Percentiles rank a stretch among this genome's conserved stretches.
phyloP scores from a whole-genome alignment of 164 flowering plant genomes.

The Vitis cinerea region DNA sequence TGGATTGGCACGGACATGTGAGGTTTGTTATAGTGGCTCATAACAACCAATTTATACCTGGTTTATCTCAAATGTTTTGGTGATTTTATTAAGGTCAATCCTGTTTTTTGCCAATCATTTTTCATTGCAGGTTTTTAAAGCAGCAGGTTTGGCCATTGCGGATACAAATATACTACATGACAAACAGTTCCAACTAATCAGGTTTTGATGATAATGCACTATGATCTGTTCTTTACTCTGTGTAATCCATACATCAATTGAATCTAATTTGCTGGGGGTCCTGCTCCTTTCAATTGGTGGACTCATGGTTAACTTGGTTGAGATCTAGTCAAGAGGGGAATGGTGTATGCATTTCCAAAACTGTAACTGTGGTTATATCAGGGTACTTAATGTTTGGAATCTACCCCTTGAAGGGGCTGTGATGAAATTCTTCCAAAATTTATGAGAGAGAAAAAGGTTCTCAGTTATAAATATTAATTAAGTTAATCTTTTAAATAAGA shows the following conservation, averaged over 20 bases:
- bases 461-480: background rate
- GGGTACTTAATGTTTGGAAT: background rate
- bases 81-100: conserved; percentile 1
- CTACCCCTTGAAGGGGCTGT: background rate
- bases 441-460: background rate
- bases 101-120: conserved; percentile 3
- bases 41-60: background rate
- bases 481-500: background rate
- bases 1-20: conserved; percentile 95
- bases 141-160: conserved; percentile 71
- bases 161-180: conserved; percentile 67
- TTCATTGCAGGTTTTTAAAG: conserved; percentile 72
- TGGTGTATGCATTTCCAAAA: no score
- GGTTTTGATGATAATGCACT: conserved; percentile 33
- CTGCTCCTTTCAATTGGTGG: background rate
- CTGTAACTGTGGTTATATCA: no score
- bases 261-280: background rate
- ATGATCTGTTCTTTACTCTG: background rate
- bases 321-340: background rate
- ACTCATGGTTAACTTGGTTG: background rate
- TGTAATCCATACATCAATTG: background rate
- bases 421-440: background rate
- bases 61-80: background rate
- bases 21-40: conserved; percentile 41
- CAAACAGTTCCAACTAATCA: conserved; percentile 97